phyloP scores from a whole-genome alignment of 805 yeast genomes.

The Kodamaea kaohsiungensis region DNA sequence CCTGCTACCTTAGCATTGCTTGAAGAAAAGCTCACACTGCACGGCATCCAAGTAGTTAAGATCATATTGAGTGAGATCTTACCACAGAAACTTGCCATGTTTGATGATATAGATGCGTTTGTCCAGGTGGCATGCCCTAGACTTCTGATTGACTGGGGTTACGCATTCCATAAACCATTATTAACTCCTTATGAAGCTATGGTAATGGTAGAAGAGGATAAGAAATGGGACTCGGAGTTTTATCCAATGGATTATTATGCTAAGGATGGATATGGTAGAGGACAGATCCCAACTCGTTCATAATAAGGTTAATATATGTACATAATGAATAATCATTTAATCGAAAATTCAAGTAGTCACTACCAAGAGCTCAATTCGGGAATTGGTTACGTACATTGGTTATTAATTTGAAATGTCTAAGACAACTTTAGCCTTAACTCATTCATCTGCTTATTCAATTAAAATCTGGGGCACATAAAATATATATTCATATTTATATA shows the following conservation, averaged over 20 bases:
- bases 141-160: constrained; percentile 97
- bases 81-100: constrained; percentile 88
- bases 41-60: constrained; percentile 71
- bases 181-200: constrained; percentile 95
- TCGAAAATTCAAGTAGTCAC: too few relatives aligned
- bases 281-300: constrained; percentile 53
- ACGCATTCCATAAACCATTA: constrained; percentile 89
- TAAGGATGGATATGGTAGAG: constrained; percentile 89
- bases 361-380: too few relatives aligned
- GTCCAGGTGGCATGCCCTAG: constrained; percentile 98
- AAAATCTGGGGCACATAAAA: background rate
- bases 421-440: too few relatives aligned
- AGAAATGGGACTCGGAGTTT: constrained; percentile 57
- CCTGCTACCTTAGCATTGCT: constrained; percentile 70
- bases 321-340: too few relatives aligned
- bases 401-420: too few relatives aligned
- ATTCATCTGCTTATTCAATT: too few relatives aligned
- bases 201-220: constrained; percentile 79
- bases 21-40: constrained; percentile 50
- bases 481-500: background rate
- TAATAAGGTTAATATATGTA: constrained; percentile 11
- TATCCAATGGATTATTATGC: constrained; percentile 98
- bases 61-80: constrained; percentile 90
- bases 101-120: constrained; percentile 91
- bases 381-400: too few relatives aligned